Base-by-base conservation (phyloP, 352 stramenopile species). In the Achlya hypogyna region DNA sequence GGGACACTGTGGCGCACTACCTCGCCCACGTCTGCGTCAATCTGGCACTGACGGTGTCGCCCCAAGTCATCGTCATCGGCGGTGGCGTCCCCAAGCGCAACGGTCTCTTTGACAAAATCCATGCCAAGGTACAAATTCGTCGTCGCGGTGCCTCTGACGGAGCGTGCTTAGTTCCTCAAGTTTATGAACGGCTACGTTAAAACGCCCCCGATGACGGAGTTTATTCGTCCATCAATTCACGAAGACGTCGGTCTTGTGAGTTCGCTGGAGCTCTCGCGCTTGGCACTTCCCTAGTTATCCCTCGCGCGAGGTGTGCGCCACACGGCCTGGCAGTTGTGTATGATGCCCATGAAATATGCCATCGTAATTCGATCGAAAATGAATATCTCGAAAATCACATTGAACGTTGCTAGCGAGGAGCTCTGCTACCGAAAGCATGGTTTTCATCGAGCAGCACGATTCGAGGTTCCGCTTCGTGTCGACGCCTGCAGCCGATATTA, bases 31-130 rank as follows among this genome's bases (percentile, higher is more conserved):
- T 98, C 22, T 98, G 95, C 76, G 84, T 89, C 18, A 98, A 96
- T 65, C 74, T 98, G 31, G 87, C 96, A 27, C 86, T 98, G 58
- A 82, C 91, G 8, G 88, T 87, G 47, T 98, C 91, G 18, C 86
- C 95, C 9, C 81, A 99, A 71, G 87, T 92, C 45, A 99, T 99
- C 72, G 91, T 98, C 6, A 88, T 99, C 49, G 93, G 92, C 60
- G 96, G 95, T 56, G 96, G 96, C 58, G 88, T 99, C 51, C 88
- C 97, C 70, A 96, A 97, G 75, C 91, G 93, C 47, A 71, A 74
- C 34, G 80, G 87, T 49, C 75, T 98, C 28, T 96, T 97, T 59
- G 72, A 86, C 25, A 73, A 88, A 35, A 87, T 93, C 66, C 84
- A 81, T 68, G 73, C 82, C 43, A 90, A 91, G 67, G 67, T 72